Evolutionary conservation across 2,329 filamentous ascomycete genomes (phyloP).

Genomic region (Neopestalotiopsis clavispora): DNA sequence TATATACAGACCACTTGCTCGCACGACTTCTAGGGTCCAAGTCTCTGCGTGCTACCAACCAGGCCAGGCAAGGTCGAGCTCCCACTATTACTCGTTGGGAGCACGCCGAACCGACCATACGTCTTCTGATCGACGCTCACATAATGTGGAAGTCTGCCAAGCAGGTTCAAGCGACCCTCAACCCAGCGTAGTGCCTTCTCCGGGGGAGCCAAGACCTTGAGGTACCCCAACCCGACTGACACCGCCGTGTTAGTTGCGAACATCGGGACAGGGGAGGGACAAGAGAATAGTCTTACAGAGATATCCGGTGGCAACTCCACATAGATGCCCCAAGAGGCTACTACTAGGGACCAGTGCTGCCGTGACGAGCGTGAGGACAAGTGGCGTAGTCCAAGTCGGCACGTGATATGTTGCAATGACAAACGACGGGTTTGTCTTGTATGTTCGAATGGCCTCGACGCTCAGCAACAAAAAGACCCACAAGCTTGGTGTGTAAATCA

Average conservation of each 20-base stretch:
- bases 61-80: constrained; percentile 58
- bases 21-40: constrained; percentile 60
- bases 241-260: constrained; percentile 19
- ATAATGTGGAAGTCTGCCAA: constrained; percentile 86
- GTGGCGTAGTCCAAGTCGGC: constrained; percentile 89
- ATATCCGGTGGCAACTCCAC: constrained; percentile 84
- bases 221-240: constrained; percentile 81
- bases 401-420: constrained; percentile 68
- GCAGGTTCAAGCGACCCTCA: constrained; percentile 84
- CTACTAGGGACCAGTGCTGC: constrained; percentile 80
- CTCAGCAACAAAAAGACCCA: constrained; percentile 92
- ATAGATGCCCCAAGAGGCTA: constrained; percentile 85
- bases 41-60: constrained; percentile 67
- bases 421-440: constrained; percentile 80
- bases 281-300: constrained; percentile 66
- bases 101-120: constrained; percentile 87
- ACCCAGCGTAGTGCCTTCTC: constrained; percentile 88
- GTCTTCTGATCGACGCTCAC: constrained; percentile 96
- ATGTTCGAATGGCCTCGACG: constrained; percentile 85
- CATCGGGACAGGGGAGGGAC: constrained; percentile 20
- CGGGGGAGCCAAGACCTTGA: constrained; percentile 87
- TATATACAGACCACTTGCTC: neutral
- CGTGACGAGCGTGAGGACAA: constrained; percentile 77
- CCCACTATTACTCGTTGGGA: constrained; percentile 63
- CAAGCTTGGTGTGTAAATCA: constrained; percentile 58